Base-by-base conservation (phyloP, 208 protist species). In the Acanthamoeba royreba region DNA sequence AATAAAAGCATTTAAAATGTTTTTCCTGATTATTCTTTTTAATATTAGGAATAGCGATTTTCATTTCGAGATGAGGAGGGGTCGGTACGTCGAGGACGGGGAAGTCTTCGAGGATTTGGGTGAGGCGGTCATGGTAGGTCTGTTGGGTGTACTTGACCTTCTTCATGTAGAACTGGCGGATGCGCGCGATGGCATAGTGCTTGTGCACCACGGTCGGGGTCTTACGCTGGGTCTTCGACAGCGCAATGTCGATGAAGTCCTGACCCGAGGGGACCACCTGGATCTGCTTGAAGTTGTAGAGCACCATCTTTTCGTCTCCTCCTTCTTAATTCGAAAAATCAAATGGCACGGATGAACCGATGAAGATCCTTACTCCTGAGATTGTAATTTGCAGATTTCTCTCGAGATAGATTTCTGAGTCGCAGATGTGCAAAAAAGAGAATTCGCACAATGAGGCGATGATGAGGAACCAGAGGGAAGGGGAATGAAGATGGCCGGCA, bases 131-230 rank as follows among this genome's bases (percentile, higher is more conserved):
- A 93, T 99, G 98, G 95, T 99, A 99, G 52, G 97, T 99, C 96
- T 98, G 98, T 96, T 99, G 99, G 8, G 99, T 99, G 95, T 98
- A 99, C 97, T 99, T 99, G 31, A 99, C 98, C 97, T 99, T 99
- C 90, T 98, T 97, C 98, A 99, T 99, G 97, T 99, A 99, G 92
- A 99, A 99, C 74, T 98, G 95, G 28, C 99, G 97, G 95, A 99
- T 99, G 55, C 99, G 97, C 47, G 97, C 97, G 83, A 99, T 99
- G 69, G 98, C 97, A 96, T 99, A 99, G 33, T 98, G 98, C 95
- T 99, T 99, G 97, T 99, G 99, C 47, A 99, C 97, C 69, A 99
- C 98, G 2, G 99, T 99, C 33, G 99, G 99, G 28, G 99, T 99
- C 96, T 99, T 99, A 47, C 99, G 97, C 97, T 99, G 99, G 43